Conservation (phyloP, 2,329 filamentous ascomycete species). For the Colletotrichum karsti region DNA sequence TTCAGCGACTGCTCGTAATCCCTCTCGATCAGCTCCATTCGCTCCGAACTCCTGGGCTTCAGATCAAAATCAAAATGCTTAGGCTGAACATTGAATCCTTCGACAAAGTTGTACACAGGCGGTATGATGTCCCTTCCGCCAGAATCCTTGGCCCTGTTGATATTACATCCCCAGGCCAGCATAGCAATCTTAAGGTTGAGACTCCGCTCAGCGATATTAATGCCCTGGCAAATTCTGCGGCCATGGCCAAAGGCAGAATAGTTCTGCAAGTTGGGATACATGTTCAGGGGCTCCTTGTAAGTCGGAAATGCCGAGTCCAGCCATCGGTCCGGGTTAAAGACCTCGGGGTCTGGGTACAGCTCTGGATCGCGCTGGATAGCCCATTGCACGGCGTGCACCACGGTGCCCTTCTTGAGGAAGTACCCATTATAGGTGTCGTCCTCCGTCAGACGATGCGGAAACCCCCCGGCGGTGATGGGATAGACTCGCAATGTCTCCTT, state of each 20-base stretch:
- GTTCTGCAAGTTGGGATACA: conserved; percentile 48
- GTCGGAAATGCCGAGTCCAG: conserved; percentile 46
- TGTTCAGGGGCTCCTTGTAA: conserved; percentile 47
- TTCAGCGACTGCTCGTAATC: conserved; percentile 2
- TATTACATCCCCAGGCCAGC: conserved; percentile 44
- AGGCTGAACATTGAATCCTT: conserved; percentile 24
- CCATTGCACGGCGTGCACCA: conserved; percentile 62
- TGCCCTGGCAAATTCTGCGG: conserved; percentile 54
- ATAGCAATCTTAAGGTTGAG: conserved; percentile 49
- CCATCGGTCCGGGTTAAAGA: conserved; percentile 50
- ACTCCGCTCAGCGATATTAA: conserved; percentile 50
- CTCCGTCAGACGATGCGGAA: conserved; percentile 58
- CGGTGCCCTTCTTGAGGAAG: conserved; percentile 58
- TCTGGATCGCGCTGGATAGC: conserved; percentile 54
- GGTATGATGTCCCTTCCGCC: conserved; percentile 29
- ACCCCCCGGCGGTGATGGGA: conserved; percentile 51
- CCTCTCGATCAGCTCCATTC: conserved; percentile 13
- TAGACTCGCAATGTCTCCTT: conserved; percentile 59
- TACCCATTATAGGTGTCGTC: conserved; percentile 62
- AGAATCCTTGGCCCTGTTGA: conserved; percentile 39
- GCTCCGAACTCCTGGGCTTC: neutral
- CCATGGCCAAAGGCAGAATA: conserved; percentile 62
- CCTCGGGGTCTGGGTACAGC: conserved; percentile 46
- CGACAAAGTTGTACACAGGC: conserved; percentile 17
- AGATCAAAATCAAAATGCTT: conserved; percentile 21